These are phyloP conservation scores for Myotisia sp. DNA, from an alignment of 2,329 filamentous ascomycete species.

Conservation along the genomic window DNA sequence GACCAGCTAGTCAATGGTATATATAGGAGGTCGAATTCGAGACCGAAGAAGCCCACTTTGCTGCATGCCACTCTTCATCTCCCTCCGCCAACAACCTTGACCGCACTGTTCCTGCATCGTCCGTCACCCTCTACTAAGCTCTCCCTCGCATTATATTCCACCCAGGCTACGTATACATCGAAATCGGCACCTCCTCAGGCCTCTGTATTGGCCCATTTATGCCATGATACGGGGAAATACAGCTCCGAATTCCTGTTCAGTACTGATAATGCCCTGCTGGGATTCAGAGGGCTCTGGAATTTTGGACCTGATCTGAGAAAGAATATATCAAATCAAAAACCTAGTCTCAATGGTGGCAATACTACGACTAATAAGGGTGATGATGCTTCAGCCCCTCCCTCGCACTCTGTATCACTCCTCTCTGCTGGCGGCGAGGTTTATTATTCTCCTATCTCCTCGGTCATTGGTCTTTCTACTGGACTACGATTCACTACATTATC, in stretches of 20 bases:
- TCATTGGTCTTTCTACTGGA: constrained; percentile 78
- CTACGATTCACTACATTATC: constrained; percentile 73
- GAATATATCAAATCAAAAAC: too few relatives aligned
- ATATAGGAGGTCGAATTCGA: constrained; percentile 6
- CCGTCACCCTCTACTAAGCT: constrained; percentile 65
- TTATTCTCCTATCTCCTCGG: constrained; percentile 89
- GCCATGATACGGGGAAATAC: constrained; percentile 72
- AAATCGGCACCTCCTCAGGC: constrained; percentile 33
- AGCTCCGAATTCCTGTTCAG: constrained; percentile 82
- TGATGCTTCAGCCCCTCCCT: constrained; percentile 18
- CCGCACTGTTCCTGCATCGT: constrained; percentile 69
- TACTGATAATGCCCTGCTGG: constrained; percentile 79
- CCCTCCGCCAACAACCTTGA: constrained; percentile 63
- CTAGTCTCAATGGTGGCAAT: constrained; percentile 7
- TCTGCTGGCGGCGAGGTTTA: constrained; percentile 87
- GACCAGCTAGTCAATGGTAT: constrained; percentile 55
- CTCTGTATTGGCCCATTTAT: constrained; percentile 32
- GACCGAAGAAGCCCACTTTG: constrained; percentile 24
- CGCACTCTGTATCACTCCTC: constrained; percentile 63
- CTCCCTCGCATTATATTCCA: constrained; percentile 48
- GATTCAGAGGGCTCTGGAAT: constrained; percentile 82
- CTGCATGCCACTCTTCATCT: constrained; percentile 34
- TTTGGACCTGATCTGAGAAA: constrained; percentile 55
- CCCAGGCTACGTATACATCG: constrained; percentile 26
- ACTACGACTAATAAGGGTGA: not conserved